A percentile compares a stretch with the other conserved stretches of the same genome.
phyloP scores from a whole-genome alignment of 139 green algal species.

The Picocystis salinarum region DNA sequence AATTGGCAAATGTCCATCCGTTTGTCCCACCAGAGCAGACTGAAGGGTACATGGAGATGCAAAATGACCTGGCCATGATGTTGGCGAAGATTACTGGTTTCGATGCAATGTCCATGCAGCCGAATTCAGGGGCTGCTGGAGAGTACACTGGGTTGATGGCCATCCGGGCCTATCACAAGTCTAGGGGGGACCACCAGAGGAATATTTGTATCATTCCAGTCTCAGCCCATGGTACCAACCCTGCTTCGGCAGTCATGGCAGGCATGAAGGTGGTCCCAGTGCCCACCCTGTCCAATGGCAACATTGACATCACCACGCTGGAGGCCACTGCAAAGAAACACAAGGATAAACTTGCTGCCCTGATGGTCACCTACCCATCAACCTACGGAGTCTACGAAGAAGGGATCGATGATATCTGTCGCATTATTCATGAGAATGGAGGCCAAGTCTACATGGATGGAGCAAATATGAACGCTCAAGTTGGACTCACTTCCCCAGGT shows the following conservation, averaged over 20 bases:
- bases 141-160: slow-evolving; percentile 98
- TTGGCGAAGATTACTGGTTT: slow-evolving; percentile 94
- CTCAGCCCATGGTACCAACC: slow-evolving; percentile 95
- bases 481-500: slow-evolving; percentile 87
- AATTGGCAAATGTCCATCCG: slow-evolving; percentile 91
- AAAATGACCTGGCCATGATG: slow-evolving; percentile 72
- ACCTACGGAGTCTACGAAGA: slow-evolving; percentile 79
- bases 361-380: slow-evolving; percentile 67
- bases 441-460: slow-evolving; percentile 99
- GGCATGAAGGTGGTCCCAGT: slow-evolving; percentile 91
- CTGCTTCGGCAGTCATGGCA: slow-evolving; percentile 84
- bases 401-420: slow-evolving; percentile 86
- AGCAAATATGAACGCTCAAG: slow-evolving; percentile 97
- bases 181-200: slow-evolving; percentile 57
- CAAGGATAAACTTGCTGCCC: slow-evolving; percentile 79
- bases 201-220: slow-evolving; percentile 98
- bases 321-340: slow-evolving; percentile 57
- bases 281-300: slow-evolving; percentile 61
- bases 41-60: slow-evolving; percentile 78
- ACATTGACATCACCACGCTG: slow-evolving; percentile 85
- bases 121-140: slow-evolving; percentile 82
- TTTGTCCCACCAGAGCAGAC: slow-evolving; percentile 77
- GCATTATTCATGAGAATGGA: slow-evolving; percentile 80
- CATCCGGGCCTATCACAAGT: slow-evolving; percentile 87
- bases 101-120: slow-evolving; percentile 84